These are phyloP conservation scores for Ascochyta lentis DNA, from an alignment of 2,329 filamentous ascomycete genomes.

Conservation along the genomic window DNA sequence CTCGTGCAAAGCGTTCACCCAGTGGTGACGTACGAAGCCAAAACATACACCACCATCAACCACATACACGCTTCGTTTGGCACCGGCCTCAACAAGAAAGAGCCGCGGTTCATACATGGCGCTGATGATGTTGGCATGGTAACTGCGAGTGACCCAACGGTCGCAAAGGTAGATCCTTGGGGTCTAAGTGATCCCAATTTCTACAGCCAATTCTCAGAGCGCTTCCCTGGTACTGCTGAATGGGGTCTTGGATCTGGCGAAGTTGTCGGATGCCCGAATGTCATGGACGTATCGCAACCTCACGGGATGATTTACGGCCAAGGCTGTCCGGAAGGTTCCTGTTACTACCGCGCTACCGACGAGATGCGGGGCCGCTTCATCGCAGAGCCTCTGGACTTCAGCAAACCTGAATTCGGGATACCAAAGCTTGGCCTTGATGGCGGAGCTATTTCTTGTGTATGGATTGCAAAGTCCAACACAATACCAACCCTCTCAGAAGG, in stretches of 20 bases:
- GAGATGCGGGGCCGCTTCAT: conserved; percentile 82
- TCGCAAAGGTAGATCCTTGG: conserved; percentile 80
- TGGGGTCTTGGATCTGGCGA: conserved; percentile 83
- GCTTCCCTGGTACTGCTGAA: conserved; percentile 73
- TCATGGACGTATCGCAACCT: conserved; percentile 87
- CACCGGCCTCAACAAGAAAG: conserved; percentile 69
- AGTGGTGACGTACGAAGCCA: conserved; percentile 84
- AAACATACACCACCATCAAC: conserved; percentile 78
- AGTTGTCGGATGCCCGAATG: conserved; percentile 76
- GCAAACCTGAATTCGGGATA: conserved; percentile 73
- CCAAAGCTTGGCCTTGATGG: conserved; percentile 74
- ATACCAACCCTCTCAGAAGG: conserved; percentile 77
- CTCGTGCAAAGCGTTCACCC: conserved; percentile 72
- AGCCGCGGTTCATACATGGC: conserved; percentile 82
- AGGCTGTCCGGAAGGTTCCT: conserved; percentile 81
- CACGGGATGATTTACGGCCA: conserved; percentile 87
- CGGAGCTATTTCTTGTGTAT: conserved; percentile 79
- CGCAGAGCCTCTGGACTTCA: conserved; percentile 64
- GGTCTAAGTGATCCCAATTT: conserved; percentile 77
- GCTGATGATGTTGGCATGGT: conserved; percentile 77
- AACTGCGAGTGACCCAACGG: conserved; percentile 81
- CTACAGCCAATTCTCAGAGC: conserved; percentile 79
- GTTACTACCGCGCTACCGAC: conserved; percentile 76
- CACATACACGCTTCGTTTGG: conserved; percentile 81
- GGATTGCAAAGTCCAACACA: conserved; percentile 83